These are phyloP conservation scores for Myxozyma geophila DNA, from an alignment of 805 yeast species.

Conservation along the genomic window DNA sequence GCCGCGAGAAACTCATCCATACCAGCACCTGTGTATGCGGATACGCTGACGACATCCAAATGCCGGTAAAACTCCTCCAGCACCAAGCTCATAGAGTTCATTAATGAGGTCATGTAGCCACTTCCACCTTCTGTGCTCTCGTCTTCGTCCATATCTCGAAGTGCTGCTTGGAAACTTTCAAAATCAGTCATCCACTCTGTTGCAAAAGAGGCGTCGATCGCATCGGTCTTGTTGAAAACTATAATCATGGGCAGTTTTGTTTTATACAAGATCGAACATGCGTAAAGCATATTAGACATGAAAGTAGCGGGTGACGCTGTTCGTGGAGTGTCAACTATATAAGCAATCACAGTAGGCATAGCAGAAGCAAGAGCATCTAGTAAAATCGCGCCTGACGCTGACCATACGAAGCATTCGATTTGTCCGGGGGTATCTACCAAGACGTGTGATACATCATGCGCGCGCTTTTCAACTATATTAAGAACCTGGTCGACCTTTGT, in stretches of 20 bases:
- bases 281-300: slow-evolving; percentile 97
- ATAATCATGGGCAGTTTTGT: slow-evolving; percentile 96
- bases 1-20: slow-evolving; percentile 87
- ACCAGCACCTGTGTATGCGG: slow-evolving; percentile 92
- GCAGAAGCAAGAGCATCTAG: slow-evolving; percentile 96
- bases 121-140: slow-evolving; percentile 65
- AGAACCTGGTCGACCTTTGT: slow-evolving; percentile 97
- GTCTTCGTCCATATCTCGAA: slow-evolving; percentile 67
- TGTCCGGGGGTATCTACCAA: slow-evolving; percentile 98
- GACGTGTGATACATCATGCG: slow-evolving; percentile 54
- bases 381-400: slow-evolving; percentile 94
- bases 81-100: slow-evolving; percentile 94
- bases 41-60: slow-evolving; percentile 88
- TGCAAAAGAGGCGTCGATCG: slow-evolving; percentile 81
- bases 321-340: slow-evolving; percentile 95
- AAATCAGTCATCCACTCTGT: slow-evolving; percentile 98
- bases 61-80: slow-evolving; percentile 94
- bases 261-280: slow-evolving; percentile 94
- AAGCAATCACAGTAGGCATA: slow-evolving; percentile 94
- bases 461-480: slow-evolving; percentile 77
- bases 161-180: slow-evolving; percentile 83
- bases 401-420: slow-evolving; percentile 93
- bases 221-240: slow-evolving; percentile 95
- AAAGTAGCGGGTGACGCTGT: slow-evolving; percentile 93
- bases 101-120: slow-evolving; percentile 92